Evolutionary conservation across 2,329 filamentous ascomycete species (phyloP), one percentile per base, ranked within the genome.

Genomic region (Ceratocystis cacaofunesta): DNA sequence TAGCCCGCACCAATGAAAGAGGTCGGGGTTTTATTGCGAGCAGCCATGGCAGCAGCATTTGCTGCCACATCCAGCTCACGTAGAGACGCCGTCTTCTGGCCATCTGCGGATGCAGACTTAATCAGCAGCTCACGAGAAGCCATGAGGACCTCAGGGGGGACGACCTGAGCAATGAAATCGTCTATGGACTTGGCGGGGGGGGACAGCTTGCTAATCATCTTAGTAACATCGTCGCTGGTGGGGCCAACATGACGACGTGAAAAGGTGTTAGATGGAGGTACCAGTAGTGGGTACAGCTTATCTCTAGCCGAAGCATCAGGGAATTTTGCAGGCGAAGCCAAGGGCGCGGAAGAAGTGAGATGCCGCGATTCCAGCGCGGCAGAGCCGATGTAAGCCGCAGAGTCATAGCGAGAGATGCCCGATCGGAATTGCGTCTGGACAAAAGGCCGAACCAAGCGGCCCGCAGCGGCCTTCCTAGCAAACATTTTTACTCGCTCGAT

Each of bases 1-100:
- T 96, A 97, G 66, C 92, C 92, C 66, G 83, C 85, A 3, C 92
- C 92, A 69, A 96, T 92, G 72, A 92, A 88, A 72, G 84, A 92
- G 70, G 84, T 78, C 66, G 77, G 77, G 30, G 70, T 68, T 46
- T 73, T 70, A 68, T 78, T 80, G 64, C 71, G 71, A 58, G 71
- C 72, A 36, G 74, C 72, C 32, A 74, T 72, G 2, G 70, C 69
- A 7, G 72, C 70, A 43, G 73, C 75, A 8, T 75, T 74, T 3
- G 77, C 76, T 55, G 85, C 74, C 50, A 87, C 77, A 70, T 83
- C 78, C 65, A 80, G 83, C 75, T 90, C 87, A 2, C 83, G 77
- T 69, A 80, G 78, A 7, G 77, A 76, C 58, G 32, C 48, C 5
- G 66, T 66, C 44, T 58, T 44, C 25, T 58, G 25, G 17, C 12